Base-by-base conservation (phyloP, 208 protist genomes). In the Leishmania tarentolae region DNA sequence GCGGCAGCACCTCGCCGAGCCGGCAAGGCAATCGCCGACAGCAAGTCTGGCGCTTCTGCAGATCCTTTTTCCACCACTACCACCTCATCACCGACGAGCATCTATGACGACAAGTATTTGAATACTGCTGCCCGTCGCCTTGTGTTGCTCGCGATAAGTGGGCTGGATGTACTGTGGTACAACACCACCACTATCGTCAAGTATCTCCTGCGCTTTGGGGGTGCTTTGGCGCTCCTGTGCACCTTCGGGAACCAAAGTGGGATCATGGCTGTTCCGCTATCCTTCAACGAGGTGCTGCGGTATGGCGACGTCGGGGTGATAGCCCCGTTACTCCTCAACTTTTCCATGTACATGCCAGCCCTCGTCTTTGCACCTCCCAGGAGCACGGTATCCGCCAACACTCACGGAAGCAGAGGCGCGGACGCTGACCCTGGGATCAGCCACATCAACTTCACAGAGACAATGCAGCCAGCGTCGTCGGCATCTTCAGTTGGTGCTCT, bases 191-290 rank as follows among this genome's bases (percentile, higher is more conserved):
- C 47, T 6, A 1, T 76, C 3, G 70, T 92, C 40, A 82, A 87
- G 81, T 84, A 88, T 42, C n/a, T 88, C 7, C 84, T 95, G 44
- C 85, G 81, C 1, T 89, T 87, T 70, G 83, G 83, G 3, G 72
- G 82, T 47, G 65, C 89, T 57, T 57, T 90, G 35, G 68, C 79
- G 5, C 72, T 83, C 28, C 74, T 91, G 7, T 78, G 53, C 37
- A 21, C 84, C 5, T 85, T 77, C n/a, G 80, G 86, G 11, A 82
- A 83, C 28, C 70, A 70, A 3, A 57, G 75, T 2, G 76, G 63
- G 19, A 42, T 89, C 42, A 83, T 90, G 4, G 31, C 68, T 3
- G 68, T 85, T 21, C 83, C 90, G 19, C 75, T 56, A 37, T 76
- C 76, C 5, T 63, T 84, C 47, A 70, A 76, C 19, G 57, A 65